Percentiles rank a stretch among this genome's conserved stretches.
These are phyloP conservation scores for Rhizophlyctis rosea DNA, from an alignment of 192 early-diverging fungal genomes.

Conservation along the genomic window DNA sequence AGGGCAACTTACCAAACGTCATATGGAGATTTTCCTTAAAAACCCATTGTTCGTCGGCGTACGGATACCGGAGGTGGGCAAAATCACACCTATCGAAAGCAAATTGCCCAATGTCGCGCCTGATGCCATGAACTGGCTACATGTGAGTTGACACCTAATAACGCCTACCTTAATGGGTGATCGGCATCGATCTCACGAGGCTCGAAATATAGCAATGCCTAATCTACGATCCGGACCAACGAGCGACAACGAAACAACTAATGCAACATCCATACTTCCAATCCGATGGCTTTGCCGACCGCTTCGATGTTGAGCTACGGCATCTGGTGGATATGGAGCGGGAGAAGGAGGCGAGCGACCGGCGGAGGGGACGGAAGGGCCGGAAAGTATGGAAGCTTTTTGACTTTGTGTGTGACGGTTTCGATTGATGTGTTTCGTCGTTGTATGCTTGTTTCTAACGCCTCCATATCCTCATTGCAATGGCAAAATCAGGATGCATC, in stretches of 20 bases:
- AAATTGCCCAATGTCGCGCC: constrained; percentile 50
- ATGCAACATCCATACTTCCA: constrained; percentile 60
- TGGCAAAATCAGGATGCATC: not conserved
- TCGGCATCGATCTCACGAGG: not conserved
- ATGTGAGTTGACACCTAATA: constrained; percentile 34
- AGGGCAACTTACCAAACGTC: constrained; percentile 56
- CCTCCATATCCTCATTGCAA: too few species aligned
- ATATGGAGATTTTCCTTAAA: constrained; percentile 58
- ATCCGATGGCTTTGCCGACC: constrained; percentile 50
- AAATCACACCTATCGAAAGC: constrained; percentile 51
- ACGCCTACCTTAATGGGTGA: too few species aligned
- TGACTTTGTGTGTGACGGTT: not conserved
- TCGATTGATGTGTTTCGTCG: too few species aligned
- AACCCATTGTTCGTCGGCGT: constrained; percentile 63
- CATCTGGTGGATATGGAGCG: constrained; percentile 51
- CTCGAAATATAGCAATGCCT: constrained; percentile 48
- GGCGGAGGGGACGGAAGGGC: constrained; percentile 32
- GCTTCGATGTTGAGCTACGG: constrained; percentile 50
- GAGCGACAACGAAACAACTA: constrained; percentile 55
- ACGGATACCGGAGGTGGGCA: constrained; percentile 54
- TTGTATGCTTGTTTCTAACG: too few species aligned
- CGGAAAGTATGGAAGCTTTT: constrained; percentile 33
- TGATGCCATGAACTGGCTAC: constrained; percentile 54
- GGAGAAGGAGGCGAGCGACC: constrained; percentile 47
- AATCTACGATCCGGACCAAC: constrained; percentile 61